phyloP scores from a whole-genome alignment of 2,329 filamentous ascomycete genomes.

The Colletotrichum tofieldiae region DNA sequence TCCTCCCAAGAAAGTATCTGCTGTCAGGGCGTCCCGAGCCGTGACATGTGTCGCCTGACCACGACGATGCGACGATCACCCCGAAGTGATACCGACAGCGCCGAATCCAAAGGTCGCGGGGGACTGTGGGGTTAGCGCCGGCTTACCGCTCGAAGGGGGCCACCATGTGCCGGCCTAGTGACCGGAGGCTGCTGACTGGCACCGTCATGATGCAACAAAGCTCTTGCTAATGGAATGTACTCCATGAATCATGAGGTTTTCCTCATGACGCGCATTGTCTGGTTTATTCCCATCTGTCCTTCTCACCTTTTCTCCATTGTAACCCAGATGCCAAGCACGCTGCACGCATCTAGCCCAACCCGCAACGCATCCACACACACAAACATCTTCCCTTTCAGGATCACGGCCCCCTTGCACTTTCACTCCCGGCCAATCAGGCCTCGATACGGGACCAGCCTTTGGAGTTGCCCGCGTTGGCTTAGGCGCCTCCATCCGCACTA shows the following conservation, averaged over 20 bases:
- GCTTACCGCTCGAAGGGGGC: conserved; percentile 26
- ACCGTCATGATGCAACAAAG: conserved; percentile 10
- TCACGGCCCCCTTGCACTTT: conserved; percentile 38
- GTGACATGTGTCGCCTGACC: conserved; percentile 38
- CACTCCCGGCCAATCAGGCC: conserved; percentile 19
- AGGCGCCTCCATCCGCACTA: conserved; percentile 32
- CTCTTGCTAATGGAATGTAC: not conserved
- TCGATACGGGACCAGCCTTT: not conserved
- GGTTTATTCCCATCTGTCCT: not conserved
- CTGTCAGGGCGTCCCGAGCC: not conserved
- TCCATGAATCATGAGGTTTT: conserved; percentile 22
- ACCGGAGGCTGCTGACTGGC: conserved; percentile 34
- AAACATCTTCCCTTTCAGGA: conserved; percentile 16
- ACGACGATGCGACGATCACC: conserved; percentile 10
- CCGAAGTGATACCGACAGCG: conserved; percentile 32
- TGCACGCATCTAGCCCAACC: not conserved
- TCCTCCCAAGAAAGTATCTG: not conserved
- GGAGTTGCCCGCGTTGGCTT: conserved; percentile 17
- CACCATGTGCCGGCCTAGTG: conserved; percentile 38
- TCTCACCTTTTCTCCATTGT: conserved; percentile 1
- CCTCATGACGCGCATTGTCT: conserved; percentile 15
- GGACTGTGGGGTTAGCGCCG: conserved; percentile 40
- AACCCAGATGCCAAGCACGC: not conserved
- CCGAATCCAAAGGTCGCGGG: conserved; percentile 25
- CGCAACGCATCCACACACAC: conserved; percentile 11